Conservation (phyloP, 2,329 filamentous ascomycete species). For the Alternaria solani region DNA sequence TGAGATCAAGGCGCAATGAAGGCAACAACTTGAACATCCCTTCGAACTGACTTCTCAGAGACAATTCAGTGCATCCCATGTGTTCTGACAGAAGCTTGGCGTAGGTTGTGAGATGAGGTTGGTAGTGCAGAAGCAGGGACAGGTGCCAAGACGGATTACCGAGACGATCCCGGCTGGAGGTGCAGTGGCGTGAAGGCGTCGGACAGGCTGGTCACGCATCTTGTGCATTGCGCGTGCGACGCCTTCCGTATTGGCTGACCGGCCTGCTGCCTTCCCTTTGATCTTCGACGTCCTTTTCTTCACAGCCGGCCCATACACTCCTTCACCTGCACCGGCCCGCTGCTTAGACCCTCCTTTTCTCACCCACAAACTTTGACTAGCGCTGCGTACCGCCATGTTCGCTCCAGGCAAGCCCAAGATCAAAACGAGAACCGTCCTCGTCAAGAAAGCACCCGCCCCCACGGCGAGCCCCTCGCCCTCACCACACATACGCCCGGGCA, state of each 20-base stretch:
- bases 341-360: constrained; percentile 4
- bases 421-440: constrained; percentile 42
- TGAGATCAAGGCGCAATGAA: background rate
- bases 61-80: background rate
- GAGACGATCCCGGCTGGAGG: constrained; percentile 24
- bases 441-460: constrained; percentile 36
- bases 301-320: constrained; percentile 21
- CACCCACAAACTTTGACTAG: constrained; percentile 9
- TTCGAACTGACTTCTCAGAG: accelerated
- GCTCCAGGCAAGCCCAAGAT: constrained; percentile 44
- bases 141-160: constrained; percentile 16
- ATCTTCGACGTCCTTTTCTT: constrained; percentile 19
- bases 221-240: constrained; percentile 24
- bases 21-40: accelerated
- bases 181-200: constrained; percentile 34
- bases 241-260: constrained; percentile 25
- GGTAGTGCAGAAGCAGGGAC: constrained; percentile 2
- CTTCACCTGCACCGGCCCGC: constrained; percentile 19
- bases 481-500: constrained; percentile 17
- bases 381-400: constrained; percentile 35
- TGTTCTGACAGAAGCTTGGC: background rate
- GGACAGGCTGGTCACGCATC: constrained; percentile 25
- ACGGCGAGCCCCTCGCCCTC: constrained; percentile 20
- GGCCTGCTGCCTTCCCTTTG: constrained; percentile 21
- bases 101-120: background rate